These are phyloP conservation scores for Malbranchea zuffiana DNA, from an alignment of 2,329 filamentous ascomycete species.

Conservation along the genomic window DNA sequence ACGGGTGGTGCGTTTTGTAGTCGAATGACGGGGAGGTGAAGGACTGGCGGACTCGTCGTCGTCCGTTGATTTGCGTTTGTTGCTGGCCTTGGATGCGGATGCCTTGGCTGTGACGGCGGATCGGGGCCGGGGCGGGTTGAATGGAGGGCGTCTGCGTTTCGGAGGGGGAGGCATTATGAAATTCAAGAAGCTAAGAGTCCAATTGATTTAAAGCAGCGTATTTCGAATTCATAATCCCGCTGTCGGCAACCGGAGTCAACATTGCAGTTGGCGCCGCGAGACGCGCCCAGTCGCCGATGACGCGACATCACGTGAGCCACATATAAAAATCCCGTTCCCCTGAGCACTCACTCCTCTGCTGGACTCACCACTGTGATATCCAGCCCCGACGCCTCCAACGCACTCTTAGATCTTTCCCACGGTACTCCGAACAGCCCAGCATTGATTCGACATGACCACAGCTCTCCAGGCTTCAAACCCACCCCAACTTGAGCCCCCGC, in stretches of 20 bases:
- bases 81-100: conserved; percentile 16
- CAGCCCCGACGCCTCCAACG: conserved; percentile 33
- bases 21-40: conserved; percentile 14
- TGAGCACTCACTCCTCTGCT: conserved; percentile 11
- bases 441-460: conserved; percentile 48
- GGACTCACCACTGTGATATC: conserved; percentile 27
- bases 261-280: neutral
- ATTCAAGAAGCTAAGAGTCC: no score
- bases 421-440: conserved; percentile 46
- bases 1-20: conserved; percentile 6
- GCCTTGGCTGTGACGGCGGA: conserved; percentile 19
- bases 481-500: conserved; percentile 12
- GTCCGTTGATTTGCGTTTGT: conserved; percentile 13
- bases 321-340: neutral
- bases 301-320: conserved; percentile 5
- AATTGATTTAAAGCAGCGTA: no score
- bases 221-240: no score
- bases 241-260: no score
- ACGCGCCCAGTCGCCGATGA: neutral
- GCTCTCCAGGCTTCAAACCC: conserved; percentile 17
- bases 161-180: conserved; percentile 21
- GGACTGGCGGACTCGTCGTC: no score
- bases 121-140: conserved; percentile 34
- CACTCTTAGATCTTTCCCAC: conserved; percentile 40
- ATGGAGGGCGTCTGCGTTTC: conserved; percentile 33